These are phyloP conservation scores for Chiua sp. DNA, from an alignment of 1,284 basidiomycete genomes.

Conservation along the genomic window DNA sequence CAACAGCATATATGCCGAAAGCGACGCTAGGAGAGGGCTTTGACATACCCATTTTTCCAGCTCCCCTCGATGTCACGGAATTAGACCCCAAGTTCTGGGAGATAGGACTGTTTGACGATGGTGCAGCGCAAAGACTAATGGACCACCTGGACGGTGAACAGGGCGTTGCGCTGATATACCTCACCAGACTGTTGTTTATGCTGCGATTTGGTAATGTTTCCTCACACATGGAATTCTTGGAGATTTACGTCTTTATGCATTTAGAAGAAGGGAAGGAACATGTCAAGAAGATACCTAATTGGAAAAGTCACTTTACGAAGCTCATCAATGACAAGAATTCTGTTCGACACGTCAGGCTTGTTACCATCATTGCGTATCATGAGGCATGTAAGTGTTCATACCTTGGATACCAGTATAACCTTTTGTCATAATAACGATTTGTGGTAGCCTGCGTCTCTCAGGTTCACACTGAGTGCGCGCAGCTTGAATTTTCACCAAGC, in stretches of 20 bases:
- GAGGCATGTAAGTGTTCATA: constrained; percentile 6
- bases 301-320: neutral
- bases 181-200: constrained; percentile 18
- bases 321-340: neutral
- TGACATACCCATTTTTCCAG: neutral
- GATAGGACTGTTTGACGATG: constrained; percentile 11
- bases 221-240: neutral
- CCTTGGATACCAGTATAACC: too few relatives aligned
- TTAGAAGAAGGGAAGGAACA: constrained; percentile 2
- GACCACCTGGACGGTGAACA: neutral
- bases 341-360: constrained; percentile 2
- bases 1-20: constrained; percentile 13
- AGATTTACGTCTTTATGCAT: neutral
- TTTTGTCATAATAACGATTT: neutral
- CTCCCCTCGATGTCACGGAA: neutral
- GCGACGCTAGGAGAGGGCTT: constrained; percentile 14
- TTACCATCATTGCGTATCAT: constrained; percentile 8
- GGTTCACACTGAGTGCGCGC: neutral
- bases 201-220: constrained; percentile 10
- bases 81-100: constrained; percentile 9
- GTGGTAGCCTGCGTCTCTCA: neutral
- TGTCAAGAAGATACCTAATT: neutral
- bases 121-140: constrained; percentile 4
- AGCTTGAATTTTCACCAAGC: neutral
- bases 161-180: constrained; percentile 1